Base-by-base conservation (phyloP, 2,329 filamentous ascomycete species). In the Arthrobotrys entomopaga region DNA sequence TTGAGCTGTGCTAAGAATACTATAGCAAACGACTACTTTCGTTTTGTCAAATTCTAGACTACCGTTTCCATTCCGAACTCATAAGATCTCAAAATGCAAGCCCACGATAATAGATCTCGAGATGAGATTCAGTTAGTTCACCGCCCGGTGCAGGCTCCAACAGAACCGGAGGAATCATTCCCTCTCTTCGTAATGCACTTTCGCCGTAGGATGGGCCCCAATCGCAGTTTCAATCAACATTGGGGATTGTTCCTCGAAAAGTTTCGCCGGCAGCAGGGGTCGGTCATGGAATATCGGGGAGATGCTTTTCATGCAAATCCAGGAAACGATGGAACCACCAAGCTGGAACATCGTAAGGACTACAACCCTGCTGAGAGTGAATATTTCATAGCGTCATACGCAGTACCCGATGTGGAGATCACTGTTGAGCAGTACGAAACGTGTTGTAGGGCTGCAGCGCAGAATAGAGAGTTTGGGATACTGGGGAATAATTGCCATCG, bases 21-120 rank as follows among this genome's bases (percentile, higher is more conserved):
- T 43, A 43, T 16, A 43, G 16, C 40, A 43, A 43, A 43, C 40
- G 3, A 43, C 11, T 16, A 43, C 40, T 43, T 43, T 43, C 40
- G 3, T 43, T 43, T 43, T 16, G 40, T 43, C 40, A 43, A 43
- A 43, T 43, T 43, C 40, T 43, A 43, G 40, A 43, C 40, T 43
- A 43, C 40, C 40, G 40, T 43, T 43, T 43, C 40, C 40, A 7
- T 43, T 13, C 16, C 16, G 11, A 43, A 10, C 40, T 43, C 11
- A 43, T 43, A 43, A 43, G 40, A 43, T 43, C 40, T 43, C 3
- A 43, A 43, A 43, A 43, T 43, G 40, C 13, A 43, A 16, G 40
- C 40, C 40, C 11, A 43, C 40, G 16, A 43, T 10, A 10, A 43
- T 10, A 13, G 3, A 13, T 13, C n/a, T n/a, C n/a, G n/a, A n/a